Base-by-base conservation (phyloP, 768 basidiomycete genomes). In the Holtermanniella nyarrowii region DNA sequence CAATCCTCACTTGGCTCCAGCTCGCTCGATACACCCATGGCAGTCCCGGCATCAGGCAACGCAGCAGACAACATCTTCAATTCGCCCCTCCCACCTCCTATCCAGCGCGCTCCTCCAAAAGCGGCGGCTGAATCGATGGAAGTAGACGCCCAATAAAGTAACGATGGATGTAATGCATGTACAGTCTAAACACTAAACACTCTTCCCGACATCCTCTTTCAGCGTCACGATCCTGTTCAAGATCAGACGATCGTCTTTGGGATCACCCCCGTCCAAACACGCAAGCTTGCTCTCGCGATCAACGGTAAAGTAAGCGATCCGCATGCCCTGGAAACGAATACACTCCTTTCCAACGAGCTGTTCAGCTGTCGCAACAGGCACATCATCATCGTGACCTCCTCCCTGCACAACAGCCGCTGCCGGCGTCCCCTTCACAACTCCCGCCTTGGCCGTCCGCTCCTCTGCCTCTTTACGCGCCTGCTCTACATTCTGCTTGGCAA, bases 251-350 rank as follows among this genome's bases (percentile, higher is more conserved):
- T 95, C 91, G 4, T 84, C 87, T 2, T 74, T 76, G 2, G 77
- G 70, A 22, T 66, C 42, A 16, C 63, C 72, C 1, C 72, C 74
- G 7, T 49, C 56, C 24, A 93, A 69, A 50, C 77, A 79, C 14
- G 78, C 79, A 27, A 90, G 62, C 27, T 78, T 76, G 31, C 89
- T 76, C 62, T 96, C 91, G 70, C 82, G 84, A 70, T 99, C 95
- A 23, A 97, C 75, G 18, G 87, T 80, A 65, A 99, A 97, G 75
- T 96, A 99, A 2, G 85, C 95, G 44, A 96, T 83, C 10, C 95
- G 82, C 65, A 96, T 77, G 5, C 90, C 95, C 73, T 99, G 95
- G 82, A 99, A 97, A 37, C 95, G 79, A 50, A 97, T 79, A 66
- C 84, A 87, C 72, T 97, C 95, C 70, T 85, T 85, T 23, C 86